These are phyloP conservation scores for Pythium periplocum DNA, from an alignment of 352 stramenopile species.

Conservation along the genomic window DNA sequence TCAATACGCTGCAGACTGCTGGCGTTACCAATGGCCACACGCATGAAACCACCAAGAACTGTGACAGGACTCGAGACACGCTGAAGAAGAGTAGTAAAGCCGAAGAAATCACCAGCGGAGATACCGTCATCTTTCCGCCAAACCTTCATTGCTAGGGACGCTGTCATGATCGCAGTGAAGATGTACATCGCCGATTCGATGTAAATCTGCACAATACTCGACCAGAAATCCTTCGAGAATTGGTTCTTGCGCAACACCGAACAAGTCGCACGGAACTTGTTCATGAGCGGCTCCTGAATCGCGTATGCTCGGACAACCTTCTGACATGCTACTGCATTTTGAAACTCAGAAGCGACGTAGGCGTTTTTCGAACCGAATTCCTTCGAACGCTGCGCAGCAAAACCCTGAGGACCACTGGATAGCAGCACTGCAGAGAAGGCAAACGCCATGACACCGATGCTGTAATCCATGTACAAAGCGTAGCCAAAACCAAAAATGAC, in stretches of 20 bases:
- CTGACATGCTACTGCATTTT: constrained; percentile 80
- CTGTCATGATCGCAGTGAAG: constrained; percentile 85
- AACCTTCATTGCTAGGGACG: constrained; percentile 81
- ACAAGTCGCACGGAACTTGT: constrained; percentile 65
- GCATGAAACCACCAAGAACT: constrained; percentile 84
- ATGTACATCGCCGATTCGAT: constrained; percentile 89
- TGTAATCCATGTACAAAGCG: constrained; percentile 76
- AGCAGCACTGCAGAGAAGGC: constrained; percentile 75
- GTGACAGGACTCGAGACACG: constrained; percentile 82
- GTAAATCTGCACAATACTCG: constrained; percentile 88
- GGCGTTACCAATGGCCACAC: constrained; percentile 83
- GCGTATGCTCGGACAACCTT: constrained; percentile 86
- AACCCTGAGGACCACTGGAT: constrained; percentile 77
- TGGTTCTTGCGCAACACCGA: constrained; percentile 66
- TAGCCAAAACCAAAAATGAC: constrained; percentile 84
- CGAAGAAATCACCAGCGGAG: constrained; percentile 77
- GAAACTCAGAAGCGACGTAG: constrained; percentile 84
- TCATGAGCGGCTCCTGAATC: constrained; percentile 75
- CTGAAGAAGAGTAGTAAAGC: constrained; percentile 70
- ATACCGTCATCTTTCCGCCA: constrained; percentile 53
- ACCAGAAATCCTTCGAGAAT: constrained; percentile 89
- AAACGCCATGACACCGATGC: constrained; percentile 81
- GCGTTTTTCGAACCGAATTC: constrained; percentile 84
- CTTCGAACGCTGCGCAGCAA: constrained; percentile 78
- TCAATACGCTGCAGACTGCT: constrained; percentile 84